Evolutionary conservation across 345 rosid genomes (phyloP).

Genomic region (Melaleuca alternifolia): DNA sequence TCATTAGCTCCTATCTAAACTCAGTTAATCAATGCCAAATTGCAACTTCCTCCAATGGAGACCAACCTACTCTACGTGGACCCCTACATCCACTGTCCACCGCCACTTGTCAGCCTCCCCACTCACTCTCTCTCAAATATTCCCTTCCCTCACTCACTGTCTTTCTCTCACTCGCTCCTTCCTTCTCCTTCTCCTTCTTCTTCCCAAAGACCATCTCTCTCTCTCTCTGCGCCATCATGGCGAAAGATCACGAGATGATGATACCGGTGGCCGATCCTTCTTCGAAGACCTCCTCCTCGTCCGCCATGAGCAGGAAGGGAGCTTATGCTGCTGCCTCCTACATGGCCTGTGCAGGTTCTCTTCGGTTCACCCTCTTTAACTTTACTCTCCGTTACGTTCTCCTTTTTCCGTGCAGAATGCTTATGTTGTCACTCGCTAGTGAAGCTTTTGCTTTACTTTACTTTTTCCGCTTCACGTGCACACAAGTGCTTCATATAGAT

Average conservation of each 20-base stretch:
- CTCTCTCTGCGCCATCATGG: background rate
- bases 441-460: background rate
- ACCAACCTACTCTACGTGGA: background rate
- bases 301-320: slow-evolving; percentile 90
- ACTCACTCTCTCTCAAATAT: background rate
- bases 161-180: background rate
- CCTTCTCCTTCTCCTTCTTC: background rate
- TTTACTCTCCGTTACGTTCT: background rate
- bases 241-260: background rate
- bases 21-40: no score
- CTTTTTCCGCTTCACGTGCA: background rate
- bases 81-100: background rate
- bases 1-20: no score
- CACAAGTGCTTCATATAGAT: background rate
- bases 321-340: slow-evolving; percentile 82
- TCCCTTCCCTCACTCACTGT: background rate
- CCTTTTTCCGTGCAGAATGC: background rate
- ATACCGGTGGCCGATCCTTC: background rate
- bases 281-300: background rate
- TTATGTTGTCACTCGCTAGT: background rate
- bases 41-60: background rate
- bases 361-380: background rate
- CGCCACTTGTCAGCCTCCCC: background rate
- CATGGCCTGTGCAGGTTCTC: slow-evolving; percentile 87
- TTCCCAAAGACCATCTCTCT: background rate